Evolutionary conservation across 805 yeast species (phyloP), one percentile per base, ranked within the genome.

Genomic region (Ogataea kodamae): DNA sequence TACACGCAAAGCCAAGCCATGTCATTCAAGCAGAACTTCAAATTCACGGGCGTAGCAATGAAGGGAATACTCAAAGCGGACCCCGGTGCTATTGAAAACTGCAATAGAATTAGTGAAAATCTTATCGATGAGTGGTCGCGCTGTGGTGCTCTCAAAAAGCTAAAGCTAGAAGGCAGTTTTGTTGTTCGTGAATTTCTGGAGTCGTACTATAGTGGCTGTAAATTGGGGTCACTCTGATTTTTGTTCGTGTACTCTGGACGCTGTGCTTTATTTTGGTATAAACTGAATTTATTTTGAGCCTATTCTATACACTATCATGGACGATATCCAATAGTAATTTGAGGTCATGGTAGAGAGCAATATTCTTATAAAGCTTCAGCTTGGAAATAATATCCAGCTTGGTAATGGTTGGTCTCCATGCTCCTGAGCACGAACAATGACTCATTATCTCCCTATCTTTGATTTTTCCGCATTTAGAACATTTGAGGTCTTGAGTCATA

Each of bases 371-470:
- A 0, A 76, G 67, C 5, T 52, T 55, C 3, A 79, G 49, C 32
- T 67, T 65, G 31, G 62, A 61, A 11, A 64, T 57, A 6, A 87
- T 51, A 0, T 67, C 71, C 5, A 52, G 59, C 30, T 64, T 62
- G 5, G 65, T 52, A 13, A 78, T 55, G 0, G 84, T 76, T 29
- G 75, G 79, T 4, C 58, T 64, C 96, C 95, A 88, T 10, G 61
- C 55, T 6, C 99, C 99, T 0, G 98, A 90, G 55, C 98, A 92
- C 13, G 73, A 61, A 59, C 98, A 94, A 55, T 77, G 77, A 18
- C 67, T 67, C 19, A 87, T 72, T 72, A 92, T 67, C 42, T 81
- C 79, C 46, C 75, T 80, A 21, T 73, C 76, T 48, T 76, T 76
- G 37, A 86, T 65, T 37, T 66, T 73, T 16, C 74, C 69, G 59